These are phyloP conservation scores for Pueraria montana DNA, from an alignment of 306 rosid species.

Conservation along the genomic window DNA sequence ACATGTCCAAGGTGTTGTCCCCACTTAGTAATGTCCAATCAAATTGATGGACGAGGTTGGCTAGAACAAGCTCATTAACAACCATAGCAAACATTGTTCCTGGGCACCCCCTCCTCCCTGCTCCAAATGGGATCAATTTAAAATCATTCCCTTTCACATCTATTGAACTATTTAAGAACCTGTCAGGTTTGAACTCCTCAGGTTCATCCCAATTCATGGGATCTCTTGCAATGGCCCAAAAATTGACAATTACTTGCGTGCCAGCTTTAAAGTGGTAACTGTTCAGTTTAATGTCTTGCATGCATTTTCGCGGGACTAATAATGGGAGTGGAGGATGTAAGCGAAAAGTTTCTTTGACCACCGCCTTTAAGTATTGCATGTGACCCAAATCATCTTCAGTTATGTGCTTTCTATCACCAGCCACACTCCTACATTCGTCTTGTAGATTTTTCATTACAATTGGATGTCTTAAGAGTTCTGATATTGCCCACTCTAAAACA, in stretches of 20 bases:
- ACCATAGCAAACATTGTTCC: not conserved
- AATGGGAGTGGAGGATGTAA: not conserved
- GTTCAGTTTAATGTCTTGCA: not conserved
- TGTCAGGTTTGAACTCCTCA: slow-evolving; percentile 22
- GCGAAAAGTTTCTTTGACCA: not conserved
- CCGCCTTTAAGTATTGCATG: not conserved
- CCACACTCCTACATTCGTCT: not conserved
- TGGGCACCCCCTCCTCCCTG: not conserved
- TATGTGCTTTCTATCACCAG: not conserved
- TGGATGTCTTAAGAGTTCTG: not conserved
- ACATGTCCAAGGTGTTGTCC: not conserved
- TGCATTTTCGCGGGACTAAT: not conserved
- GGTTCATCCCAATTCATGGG: not conserved
- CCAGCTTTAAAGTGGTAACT: not conserved
- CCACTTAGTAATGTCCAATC: not conserved
- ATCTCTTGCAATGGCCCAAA: slow-evolving; percentile 3
- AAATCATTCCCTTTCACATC: slow-evolving; percentile 12
- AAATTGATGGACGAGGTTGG: not conserved
- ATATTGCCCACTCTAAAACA: not conserved
- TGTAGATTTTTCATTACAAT: not conserved
- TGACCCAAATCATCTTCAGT: not conserved
- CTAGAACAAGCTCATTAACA: not conserved
- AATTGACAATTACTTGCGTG: not conserved
- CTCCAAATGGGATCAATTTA: not conserved
- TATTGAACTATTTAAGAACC: slow-evolving; percentile 1